Base-by-base conservation (phyloP, 2,329 filamentous ascomycete species). In the Verticillium isaacii region DNA sequence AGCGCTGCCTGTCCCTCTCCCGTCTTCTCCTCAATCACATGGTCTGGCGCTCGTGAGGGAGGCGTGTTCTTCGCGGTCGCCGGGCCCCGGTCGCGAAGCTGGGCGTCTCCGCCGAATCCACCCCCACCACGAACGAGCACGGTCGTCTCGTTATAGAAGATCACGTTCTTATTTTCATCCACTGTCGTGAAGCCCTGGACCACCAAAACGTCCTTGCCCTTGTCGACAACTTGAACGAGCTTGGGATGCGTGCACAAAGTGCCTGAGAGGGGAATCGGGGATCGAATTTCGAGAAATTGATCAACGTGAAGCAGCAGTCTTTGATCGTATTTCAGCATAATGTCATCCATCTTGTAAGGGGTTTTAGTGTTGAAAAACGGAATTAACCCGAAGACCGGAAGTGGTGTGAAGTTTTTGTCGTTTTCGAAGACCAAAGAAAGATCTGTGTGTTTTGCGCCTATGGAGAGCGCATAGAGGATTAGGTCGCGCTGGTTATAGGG, bases 291-390 rank as follows among this genome's bases (percentile, higher is more conserved):
- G 66, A 99, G 91, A 80, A 93, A 99, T 78, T 99, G 95, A 83
- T 99, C 95, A 73, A 95, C 95, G 80, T 99, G 95, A 29, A 99
- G 89, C 58, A 99, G 87, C 93, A 97, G 97, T 92, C 97, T 97
- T 65, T 93, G 94, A 41, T 87, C 92, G 83, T 97, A 99, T 83
- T 98, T 96, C 75, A 93, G 93, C 32, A 98, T 90, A 64, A 99
- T 85, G 62, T 93, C 87, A 72, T 88, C 86, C 70, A 95, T 84
- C 75, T 83, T 87, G 81, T 90, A 98, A 32, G 94, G 92, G 64
- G 88, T 81, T 67, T 90, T 84, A 64, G 92, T 89, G 78, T 90
- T 90, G 80, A 98, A 97, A 70, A 89, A 90, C n/a, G 95, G 95
- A 70, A 99, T 89, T 65, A 98, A 95, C 74, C 93, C 95, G 71